phyloP scores from a whole-genome alignment of 306 rosid genomes.

The Cucumis cinereus region DNA sequence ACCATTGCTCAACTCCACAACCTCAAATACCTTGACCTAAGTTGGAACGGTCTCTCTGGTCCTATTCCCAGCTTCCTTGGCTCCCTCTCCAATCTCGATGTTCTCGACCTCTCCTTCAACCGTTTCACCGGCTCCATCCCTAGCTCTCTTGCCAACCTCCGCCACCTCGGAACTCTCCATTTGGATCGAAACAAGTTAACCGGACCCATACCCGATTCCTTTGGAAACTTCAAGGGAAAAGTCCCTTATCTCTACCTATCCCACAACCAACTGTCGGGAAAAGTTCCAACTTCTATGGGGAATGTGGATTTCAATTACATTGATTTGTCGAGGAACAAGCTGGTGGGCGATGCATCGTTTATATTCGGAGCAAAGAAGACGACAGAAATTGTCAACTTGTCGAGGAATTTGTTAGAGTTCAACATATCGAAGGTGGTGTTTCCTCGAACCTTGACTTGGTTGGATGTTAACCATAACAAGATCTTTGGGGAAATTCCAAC shows the following conservation, averaged over 20 bases:
- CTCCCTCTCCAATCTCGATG: slow-evolving; percentile 30
- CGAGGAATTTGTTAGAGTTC: slow-evolving; percentile 46
- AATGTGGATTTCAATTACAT: slow-evolving; percentile 13
- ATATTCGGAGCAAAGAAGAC: slow-evolving; percentile 42
- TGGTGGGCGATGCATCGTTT: slow-evolving; percentile 53
- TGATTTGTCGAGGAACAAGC: slow-evolving; percentile 54
- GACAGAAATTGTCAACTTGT: slow-evolving; percentile 27
- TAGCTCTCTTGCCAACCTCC: slow-evolving; percentile 43
- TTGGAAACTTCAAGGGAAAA: slow-evolving; percentile 22
- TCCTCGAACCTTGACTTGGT: slow-evolving; percentile 23
- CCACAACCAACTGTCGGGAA: slow-evolving; percentile 38
- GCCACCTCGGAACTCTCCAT: slow-evolving; percentile 11
- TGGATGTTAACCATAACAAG: slow-evolving; percentile 54
- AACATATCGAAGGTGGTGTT: slow-evolving; percentile 31
- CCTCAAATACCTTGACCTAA: slow-evolving; percentile 30
- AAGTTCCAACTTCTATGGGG: slow-evolving; percentile 37
- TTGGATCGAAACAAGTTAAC: slow-evolving; percentile 41
- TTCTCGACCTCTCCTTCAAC: slow-evolving; percentile 42
- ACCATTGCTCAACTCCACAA: slow-evolving; percentile 38
- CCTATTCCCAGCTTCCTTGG: slow-evolving; percentile 43
- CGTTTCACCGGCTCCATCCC: slow-evolving; percentile 44
- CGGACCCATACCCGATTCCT: slow-evolving; percentile 33
- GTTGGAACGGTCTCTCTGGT: slow-evolving; percentile 46
- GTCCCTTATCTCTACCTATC: slow-evolving; percentile 23
- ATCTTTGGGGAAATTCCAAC: slow-evolving; percentile 35